Percentiles rank a stretch among this genome's conserved stretches.
Evolutionary conservation across 805 yeast genomes (phyloP).

Genomic region (Nakazawaea anatomiae): DNA sequence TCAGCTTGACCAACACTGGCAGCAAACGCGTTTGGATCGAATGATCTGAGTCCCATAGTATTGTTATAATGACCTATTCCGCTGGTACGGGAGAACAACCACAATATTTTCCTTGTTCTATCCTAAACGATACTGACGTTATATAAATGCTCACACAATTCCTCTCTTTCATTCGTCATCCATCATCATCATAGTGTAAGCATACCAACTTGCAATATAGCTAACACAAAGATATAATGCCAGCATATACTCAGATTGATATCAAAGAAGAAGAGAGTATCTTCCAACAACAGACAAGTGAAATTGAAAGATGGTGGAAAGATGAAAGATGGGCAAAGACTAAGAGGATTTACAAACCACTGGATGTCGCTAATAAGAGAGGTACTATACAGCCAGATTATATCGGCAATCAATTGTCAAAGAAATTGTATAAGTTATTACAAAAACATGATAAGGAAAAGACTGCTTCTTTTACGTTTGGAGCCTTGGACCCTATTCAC

Average conservation of each 20-base stretch:
- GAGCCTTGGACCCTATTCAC: conserved; percentile 94
- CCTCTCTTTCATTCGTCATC: neutral
- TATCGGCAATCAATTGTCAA: conserved; percentile 76
- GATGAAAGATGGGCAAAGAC: conserved; percentile 88
- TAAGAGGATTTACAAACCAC: conserved; percentile 82
- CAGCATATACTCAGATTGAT: conserved; percentile 52
- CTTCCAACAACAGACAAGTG: conserved; percentile 64
- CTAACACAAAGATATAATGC: conserved; percentile 12
- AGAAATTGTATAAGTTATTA: conserved; percentile 69
- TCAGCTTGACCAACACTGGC: no score
- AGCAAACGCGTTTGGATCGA: no score
- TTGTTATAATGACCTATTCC: no score
- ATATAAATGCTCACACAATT: no score
- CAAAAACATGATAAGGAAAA: conserved; percentile 66
- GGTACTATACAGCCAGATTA: conserved; percentile 69
- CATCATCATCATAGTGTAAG: neutral
- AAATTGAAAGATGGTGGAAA: conserved; percentile 86
- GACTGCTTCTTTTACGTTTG: conserved; percentile 84
- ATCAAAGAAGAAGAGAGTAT: conserved; percentile 55
- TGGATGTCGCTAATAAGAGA: conserved; percentile 85
- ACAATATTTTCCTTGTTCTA: no score
- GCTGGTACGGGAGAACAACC: no score
- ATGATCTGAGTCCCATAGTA: no score
- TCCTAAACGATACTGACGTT: no score
- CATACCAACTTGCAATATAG: neutral